Evolutionary conservation across 169 alveolate species (phyloP), one percentile per base, ranked within the genome.

Genomic region (Cryptosporidium tyzzeri): DNA sequence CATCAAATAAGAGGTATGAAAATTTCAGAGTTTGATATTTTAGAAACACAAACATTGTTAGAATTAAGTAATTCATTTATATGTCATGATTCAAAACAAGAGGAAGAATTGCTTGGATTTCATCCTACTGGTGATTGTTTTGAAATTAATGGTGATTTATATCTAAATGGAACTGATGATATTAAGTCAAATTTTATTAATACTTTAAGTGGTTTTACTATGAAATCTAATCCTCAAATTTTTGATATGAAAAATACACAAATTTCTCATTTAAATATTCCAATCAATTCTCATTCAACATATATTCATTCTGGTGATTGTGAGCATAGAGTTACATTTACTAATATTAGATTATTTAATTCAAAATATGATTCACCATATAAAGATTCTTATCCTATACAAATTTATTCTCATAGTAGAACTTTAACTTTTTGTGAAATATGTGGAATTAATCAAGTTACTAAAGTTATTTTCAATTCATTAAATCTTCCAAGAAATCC

Each of bases 241-340:
- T 75, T 94, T 84, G 86, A 74, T 26, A 91, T 94, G 92, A 68
- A 84, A 35, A 91, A 92, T 44, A 94, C 95, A 23, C 59, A 71
- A 41, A 45, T 95, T n/a, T 39, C 69, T 45, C 84, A 95, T 59
- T 69, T 95, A 50, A 85, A 93, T 84, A 86, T 95, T 33, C 96
- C 95, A 5, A 50, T 95, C 44, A 94, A 93, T 69, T 59, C 67
- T 31, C 93, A 86, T n/a, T 95, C 96, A 6, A 91, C 91, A 61
- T 91, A 92, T 58, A 80, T 95, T 7, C 97, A 95, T 71, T 93
- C 94, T 67, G 97, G 97, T 12, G 96, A 94, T 84, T 95, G 97
- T 69, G 97, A 95, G 55, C 97, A 95, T 84, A 62, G 97, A 67
- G 51, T 95, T 37, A 86, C 94, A 80, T 89, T 95, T 44, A 93